Evolutionary conservation across 1,284 basidiomycete genomes (phyloP).

Genomic region (Ustilago hordei): DNA sequence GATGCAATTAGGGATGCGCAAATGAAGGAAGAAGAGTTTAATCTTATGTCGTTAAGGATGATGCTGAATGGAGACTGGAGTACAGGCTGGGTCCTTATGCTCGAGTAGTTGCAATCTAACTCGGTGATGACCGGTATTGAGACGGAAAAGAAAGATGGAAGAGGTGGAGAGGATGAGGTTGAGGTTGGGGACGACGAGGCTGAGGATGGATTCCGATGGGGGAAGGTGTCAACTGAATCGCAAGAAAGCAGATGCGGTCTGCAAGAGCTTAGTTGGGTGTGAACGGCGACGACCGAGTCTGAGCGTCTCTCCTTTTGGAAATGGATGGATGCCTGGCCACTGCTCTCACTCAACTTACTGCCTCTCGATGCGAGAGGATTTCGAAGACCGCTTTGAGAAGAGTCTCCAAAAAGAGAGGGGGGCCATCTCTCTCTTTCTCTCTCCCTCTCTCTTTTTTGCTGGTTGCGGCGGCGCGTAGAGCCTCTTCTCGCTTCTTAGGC

Average conservation of each 20-base stretch:
- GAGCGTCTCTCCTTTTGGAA: neutral
- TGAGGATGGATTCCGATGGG: conserved; percentile 24
- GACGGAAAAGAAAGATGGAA: neutral
- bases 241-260: neutral
- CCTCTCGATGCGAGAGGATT: conserved; percentile 6
- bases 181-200: conserved; percentile 4
- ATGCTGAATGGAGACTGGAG: neutral
- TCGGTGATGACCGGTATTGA: no score
- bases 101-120: neutral
- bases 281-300: conserved; percentile 10
- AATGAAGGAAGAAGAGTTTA: neutral
- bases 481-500: neutral
- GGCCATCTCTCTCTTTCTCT: neutral
- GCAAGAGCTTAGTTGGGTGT: neutral
- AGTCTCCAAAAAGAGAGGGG: neutral
- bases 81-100: neutral
- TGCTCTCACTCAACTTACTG: neutral
- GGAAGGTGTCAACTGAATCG: conserved; percentile 11
- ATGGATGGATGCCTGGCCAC: neutral
- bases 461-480: neutral
- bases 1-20: neutral
- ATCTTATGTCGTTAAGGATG: neutral
- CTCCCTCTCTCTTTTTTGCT: neutral
- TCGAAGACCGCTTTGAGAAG: conserved; percentile 2
- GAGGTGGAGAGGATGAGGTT: neutral